Evolutionary conservation across 139 green algal genomes (phyloP), one percentile per base, ranked within the genome.

Genomic region (Micractinium sp.): DNA sequence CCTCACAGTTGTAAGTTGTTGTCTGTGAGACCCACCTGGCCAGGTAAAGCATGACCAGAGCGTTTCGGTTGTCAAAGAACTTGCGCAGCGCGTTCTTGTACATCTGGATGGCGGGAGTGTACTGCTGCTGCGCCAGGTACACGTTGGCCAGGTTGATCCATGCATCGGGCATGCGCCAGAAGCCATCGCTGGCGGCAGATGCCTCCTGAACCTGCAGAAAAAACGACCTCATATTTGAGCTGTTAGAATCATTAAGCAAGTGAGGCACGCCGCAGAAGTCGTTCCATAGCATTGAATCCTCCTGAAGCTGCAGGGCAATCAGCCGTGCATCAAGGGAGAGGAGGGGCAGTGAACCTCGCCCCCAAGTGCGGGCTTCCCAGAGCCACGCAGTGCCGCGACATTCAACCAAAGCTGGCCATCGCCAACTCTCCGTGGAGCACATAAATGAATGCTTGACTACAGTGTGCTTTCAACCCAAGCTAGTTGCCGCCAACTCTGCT

Each of bases 101-200:
- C 85, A 96, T 91, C 88, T 96, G 90, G 19, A 96, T 87, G 29
- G 96, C 96, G 36, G 88, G 83, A 5, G 81, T 71, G 47, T 91
- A 93, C 76, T 96, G 85, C 74, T 93, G 80, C 90, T 90, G 66
- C 38, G 53, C 97, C 77, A 99, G 90, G 67, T 94, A 92, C 9
- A 97, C 87, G 83, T 96, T 95, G 60, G 94, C 96, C 53, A 98
- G 90, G 81, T 96, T 96, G 73, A 95, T 83, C 80, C 87, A 93
- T 41, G 90, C 94, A 73, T 96, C 90, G 13, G 95, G 95, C 84
- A 98, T 92, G 41, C 89, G 90, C 41, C 95, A 71, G 85, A 94
- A 96, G 81, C 90, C 91, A 41, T 81, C 89, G 20, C 85, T 90
- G 22, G 82, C 91, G 25, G 92, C 92, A 31, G 91, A 86, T 9